phyloP scores from a whole-genome alignment of 2,329 filamentous ascomycete genomes.

The Chrysosphaeria jannelii region DNA sequence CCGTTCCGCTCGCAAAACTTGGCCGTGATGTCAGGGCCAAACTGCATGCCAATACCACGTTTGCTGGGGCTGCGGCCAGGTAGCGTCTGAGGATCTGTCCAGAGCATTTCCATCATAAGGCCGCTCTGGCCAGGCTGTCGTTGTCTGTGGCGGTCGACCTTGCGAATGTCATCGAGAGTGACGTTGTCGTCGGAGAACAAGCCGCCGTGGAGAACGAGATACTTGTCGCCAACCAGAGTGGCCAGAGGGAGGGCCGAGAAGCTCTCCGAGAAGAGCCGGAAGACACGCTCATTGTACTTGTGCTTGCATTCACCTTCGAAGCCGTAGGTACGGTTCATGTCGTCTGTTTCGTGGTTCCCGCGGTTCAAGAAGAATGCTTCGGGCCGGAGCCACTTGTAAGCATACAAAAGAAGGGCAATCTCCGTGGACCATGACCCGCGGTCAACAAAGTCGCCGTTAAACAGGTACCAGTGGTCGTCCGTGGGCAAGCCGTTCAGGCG shows the following conservation, averaged over 20 bases:
- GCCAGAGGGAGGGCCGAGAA: constrained; percentile 85
- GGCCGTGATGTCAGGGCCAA: constrained; percentile 88
- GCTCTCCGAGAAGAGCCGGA: constrained; percentile 94
- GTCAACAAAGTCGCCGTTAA: constrained; percentile 97
- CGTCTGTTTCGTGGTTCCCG: constrained; percentile 94
- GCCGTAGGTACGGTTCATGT: constrained; percentile 96
- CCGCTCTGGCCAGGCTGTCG: constrained; percentile 47
- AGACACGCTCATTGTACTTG: constrained; percentile 81
- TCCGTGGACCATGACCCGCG: constrained; percentile 96
- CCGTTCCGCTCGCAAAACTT: constrained; percentile 91
- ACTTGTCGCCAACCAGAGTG: constrained; percentile 73
- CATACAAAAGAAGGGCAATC: constrained; percentile 74
- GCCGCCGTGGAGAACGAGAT: constrained; percentile 75
- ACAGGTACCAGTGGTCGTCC: constrained; percentile 76
- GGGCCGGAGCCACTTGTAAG: constrained; percentile 87
- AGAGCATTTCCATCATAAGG: constrained; percentile 99
- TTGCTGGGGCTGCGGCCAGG: constrained; percentile 83
- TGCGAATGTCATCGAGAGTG: constrained; percentile 68
- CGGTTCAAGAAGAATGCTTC: constrained; percentile 80
- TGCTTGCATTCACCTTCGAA: constrained; percentile 96
- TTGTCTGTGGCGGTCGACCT: constrained; percentile 12
- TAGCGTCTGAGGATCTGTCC: constrained; percentile 79
- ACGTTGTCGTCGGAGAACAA: constrained; percentile 88
- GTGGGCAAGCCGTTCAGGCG: constrained; percentile 59
- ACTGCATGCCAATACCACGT: constrained; percentile 84